A percentile compares a stretch with the other conserved stretches of the same genome.
Conservation (phyloP, 2,329 filamentous ascomycete genomes). For the Thielaviopsis populi region DNA sequence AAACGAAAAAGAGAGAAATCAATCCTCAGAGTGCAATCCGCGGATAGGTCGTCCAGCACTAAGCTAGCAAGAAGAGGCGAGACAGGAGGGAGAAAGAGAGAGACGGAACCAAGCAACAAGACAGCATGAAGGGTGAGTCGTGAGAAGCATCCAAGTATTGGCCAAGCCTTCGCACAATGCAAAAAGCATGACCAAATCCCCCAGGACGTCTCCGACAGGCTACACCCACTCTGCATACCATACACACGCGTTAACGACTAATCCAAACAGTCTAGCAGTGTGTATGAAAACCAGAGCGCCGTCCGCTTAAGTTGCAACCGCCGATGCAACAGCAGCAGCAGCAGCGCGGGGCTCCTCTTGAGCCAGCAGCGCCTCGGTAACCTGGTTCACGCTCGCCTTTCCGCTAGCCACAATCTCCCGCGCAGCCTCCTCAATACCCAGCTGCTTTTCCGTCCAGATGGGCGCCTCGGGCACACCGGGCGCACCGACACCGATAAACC, state of each 20-base stretch:
- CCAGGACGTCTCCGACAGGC: neutral
- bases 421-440: constrained; percentile 55
- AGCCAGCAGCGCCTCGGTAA: constrained; percentile 10
- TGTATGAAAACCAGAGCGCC: neutral
- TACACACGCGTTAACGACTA: neutral
- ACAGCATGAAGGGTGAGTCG: neutral
- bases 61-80: neutral
- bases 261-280: neutral
- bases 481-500: constrained; percentile 87
- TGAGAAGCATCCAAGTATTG: neutral
- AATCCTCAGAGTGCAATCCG: neutral
- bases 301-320: neutral
- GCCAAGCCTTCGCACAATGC: neutral
- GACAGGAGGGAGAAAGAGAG: neutral
- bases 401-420: constrained; percentile 41
- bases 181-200: neutral
- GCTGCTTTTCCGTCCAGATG: constrained; percentile 86
- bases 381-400: constrained; percentile 9
- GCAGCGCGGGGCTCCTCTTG: constrained; percentile 6
- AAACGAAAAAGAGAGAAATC: no score
- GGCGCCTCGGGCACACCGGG: constrained; percentile 46
- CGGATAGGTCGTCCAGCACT: neutral
- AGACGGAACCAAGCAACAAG: neutral
- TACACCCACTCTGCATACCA: neutral
- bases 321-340: neutral